These are phyloP conservation scores for Cryptosporidium sp. DNA, from an alignment of 169 alveolate species.

Conservation along the genomic window DNA sequence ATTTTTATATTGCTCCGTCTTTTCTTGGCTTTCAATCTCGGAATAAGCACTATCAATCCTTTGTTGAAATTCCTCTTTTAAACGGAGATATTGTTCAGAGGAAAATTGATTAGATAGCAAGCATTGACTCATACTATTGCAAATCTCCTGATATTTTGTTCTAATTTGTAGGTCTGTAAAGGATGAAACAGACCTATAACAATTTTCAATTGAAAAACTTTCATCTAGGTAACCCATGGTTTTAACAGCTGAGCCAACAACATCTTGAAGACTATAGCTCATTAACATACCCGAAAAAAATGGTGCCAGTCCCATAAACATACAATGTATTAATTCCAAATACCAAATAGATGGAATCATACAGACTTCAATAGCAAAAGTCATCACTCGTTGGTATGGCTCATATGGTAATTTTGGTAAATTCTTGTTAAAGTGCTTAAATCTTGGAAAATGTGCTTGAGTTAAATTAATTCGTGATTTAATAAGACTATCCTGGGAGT, in stretches of 20 bases:
- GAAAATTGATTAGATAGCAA: conserved; percentile 9
- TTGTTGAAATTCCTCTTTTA: conserved; percentile 3
- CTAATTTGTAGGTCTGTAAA: not conserved
- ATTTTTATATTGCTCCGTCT: not conserved
- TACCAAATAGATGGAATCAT: conserved; percentile 69
- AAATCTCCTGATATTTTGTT: conserved; percentile 14
- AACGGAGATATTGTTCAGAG: not conserved
- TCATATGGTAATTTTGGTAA: conserved; percentile 6
- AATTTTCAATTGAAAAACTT: conserved; percentile 36
- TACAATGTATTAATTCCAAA: conserved; percentile 64
- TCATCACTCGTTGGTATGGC: conserved; percentile 67
- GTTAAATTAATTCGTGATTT: not conserved
- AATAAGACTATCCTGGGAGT: not conserved
- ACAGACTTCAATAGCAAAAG: conserved; percentile 66
- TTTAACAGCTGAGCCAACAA: conserved; percentile 30
- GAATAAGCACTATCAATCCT: conserved; percentile 23
- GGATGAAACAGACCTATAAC: conserved; percentile 27
- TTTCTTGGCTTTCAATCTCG: not conserved
- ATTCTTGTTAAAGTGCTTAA: not conserved
- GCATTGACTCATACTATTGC: conserved; percentile 13
- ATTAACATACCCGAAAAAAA: conserved; percentile 1
- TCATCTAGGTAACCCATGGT: conserved; percentile 54
- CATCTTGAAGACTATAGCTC: conserved; percentile 61
- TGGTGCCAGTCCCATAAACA: conserved; percentile 24
- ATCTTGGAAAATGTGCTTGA: not conserved